Evolutionary conservation across 2,329 filamentous ascomycete genomes (phyloP), one percentile per base, ranked within the genome.

Genomic region (Alternaria brassicicola): DNA sequence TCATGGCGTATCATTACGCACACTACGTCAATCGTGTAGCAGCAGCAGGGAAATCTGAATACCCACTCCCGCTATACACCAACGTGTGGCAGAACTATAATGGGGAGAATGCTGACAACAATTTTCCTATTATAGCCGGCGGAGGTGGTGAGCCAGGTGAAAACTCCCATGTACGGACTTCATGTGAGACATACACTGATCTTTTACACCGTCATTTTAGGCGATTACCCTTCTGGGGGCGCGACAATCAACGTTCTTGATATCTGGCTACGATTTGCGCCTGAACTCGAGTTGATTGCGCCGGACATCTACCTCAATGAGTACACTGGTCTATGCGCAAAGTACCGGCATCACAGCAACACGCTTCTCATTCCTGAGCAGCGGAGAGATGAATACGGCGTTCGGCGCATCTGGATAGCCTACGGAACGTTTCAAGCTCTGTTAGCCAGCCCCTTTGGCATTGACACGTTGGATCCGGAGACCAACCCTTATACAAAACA

Each of bases 351-450:
- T 48, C 69, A 76, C 3, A 67, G 71, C 10, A 79, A 83, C 60
- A 76, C 81, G 0, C 73, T 85, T 0, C 84, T 84, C 61, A 83
- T 85, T 35, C 83, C 83, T 0, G 83, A 85, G 69, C 83, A 84
- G 63, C 74, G 82, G 5, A 76, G 83, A 12, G 82, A 84, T 52
- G 81, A 81, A 72, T 64, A 68, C 6, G 70, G 70, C 4, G 65
- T 64, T 3, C 59, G 70, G 19, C 62, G 70, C 1, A 59, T 72
- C 6, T 73, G 70, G 70, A 55, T 60, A 7, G 69, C 69, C 1
- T 72, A 72, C 35, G 68, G 62, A 15, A 69, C 68, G 62, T 41
- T 65, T 59, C 15, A 59, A 64, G 12, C 59, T 68, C 9, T 68
- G 51, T 6, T 68, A 54, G 53, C 67, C 57, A 57, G 55, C 12